Evolutionary conservation across 306 rosid genomes (phyloP), one percentile per base, ranked within the genome.

Genomic region (Ormosia semicastrata): DNA sequence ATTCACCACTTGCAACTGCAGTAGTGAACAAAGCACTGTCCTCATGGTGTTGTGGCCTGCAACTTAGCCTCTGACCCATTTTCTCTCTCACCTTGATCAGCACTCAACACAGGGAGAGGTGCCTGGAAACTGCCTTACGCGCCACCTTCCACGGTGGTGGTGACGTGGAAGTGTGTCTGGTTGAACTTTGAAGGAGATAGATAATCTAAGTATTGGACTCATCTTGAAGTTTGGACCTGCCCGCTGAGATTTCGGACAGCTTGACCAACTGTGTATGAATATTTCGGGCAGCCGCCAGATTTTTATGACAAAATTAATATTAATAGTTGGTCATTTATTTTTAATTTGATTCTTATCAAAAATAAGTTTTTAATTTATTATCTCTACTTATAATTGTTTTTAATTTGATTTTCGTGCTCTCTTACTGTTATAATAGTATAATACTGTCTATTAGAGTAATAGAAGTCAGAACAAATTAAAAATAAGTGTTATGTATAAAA

Each of bases 61-160:
- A 92, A n/a, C 97, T 89, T 49, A 88, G 82, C 3, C 83, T 85
- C 89, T 94, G 98, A 86, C 97, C 98, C 98, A 94, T 93, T 71
- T 62, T 77, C 85, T 70, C 91, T 44, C 75, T 65, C 36, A n/a
- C 54, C 64, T 18, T 14, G 15, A 13, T 34, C 5, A 70, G 5
- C 57, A 1, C 8, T 74, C 11, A 82, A 70, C 43, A 32, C 86
- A 86, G 63, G 63, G 76, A 84, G 75, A 81, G 17, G 43, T 46
- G 11, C 14, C 72, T 36, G 11, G 59, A 32, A 18, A 4, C 57
- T 9, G 34, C 17, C 58, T 15, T 88, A 84, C 82, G 82, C 88
- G 90, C 90, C 89, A 83, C 89, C 88, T 32, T 77, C 41, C 40
- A 49, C 70, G 53, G 89, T 66, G 83, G 86, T 49, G 71, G 79